phyloP scores from a whole-genome alignment of 305 asterid species.

The Lippia alba region DNA sequence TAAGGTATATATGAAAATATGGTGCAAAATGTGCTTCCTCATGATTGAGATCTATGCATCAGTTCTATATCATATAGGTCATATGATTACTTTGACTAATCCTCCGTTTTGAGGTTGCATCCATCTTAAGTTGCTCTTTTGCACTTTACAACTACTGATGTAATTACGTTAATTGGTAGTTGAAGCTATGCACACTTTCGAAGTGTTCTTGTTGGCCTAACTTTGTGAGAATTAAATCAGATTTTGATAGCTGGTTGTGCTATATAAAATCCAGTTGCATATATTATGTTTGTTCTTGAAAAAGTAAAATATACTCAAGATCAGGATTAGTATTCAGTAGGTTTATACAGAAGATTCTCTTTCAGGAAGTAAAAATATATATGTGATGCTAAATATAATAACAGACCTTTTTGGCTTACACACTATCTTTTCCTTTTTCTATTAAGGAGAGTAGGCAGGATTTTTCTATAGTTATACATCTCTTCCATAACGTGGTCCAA shows the following conservation, averaged over 20 bases:
- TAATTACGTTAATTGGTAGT: slow-evolving; percentile 1
- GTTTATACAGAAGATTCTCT: slow-evolving; percentile 6
- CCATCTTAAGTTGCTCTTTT: not conserved
- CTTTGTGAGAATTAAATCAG: not conserved
- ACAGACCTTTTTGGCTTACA: too few relatives aligned
- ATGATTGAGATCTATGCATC: slow-evolving; percentile 27
- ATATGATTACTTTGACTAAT: not conserved
- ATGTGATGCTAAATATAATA: not conserved
- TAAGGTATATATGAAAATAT: slow-evolving; percentile 60
- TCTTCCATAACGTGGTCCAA: not conserved
- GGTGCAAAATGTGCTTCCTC: slow-evolving; percentile 17
- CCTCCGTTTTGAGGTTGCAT: too few relatives aligned
- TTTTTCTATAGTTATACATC: slow-evolving; percentile 15
- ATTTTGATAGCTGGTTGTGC: not conserved
- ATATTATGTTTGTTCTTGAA: not conserved
- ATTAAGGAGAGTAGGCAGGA: not conserved
- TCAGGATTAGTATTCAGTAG: not conserved
- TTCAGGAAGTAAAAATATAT: not conserved
- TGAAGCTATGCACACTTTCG: not conserved
- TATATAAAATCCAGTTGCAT: not conserved
- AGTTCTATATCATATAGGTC: not conserved
- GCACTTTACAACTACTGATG: not conserved
- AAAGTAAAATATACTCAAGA: not conserved
- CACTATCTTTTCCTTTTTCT: not conserved
- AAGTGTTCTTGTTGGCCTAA: not conserved